These are phyloP conservation scores for Brassica nigra DNA, from an alignment of 345 rosid genomes.

Conservation along the genomic window DNA sequence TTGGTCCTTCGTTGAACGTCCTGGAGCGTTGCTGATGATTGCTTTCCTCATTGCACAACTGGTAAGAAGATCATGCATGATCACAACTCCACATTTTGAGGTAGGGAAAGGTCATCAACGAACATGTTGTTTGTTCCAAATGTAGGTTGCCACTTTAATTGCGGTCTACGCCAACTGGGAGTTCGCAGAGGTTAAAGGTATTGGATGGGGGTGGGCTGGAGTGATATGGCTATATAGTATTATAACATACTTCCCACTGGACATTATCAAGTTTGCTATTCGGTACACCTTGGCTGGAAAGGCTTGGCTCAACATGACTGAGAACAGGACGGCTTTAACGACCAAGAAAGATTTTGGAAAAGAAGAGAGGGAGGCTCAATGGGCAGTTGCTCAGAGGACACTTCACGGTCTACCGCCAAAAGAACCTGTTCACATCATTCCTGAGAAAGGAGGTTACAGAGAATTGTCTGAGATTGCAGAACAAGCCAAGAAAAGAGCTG, in stretches of 20 bases:
- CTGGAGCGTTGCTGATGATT: constrained; percentile 61
- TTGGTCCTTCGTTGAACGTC: constrained; percentile 86
- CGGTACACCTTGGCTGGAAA: constrained; percentile 83
- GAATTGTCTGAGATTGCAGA: constrained; percentile 95
- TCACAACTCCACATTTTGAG: neutral
- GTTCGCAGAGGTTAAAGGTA: constrained; percentile 74
- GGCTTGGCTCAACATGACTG: constrained; percentile 75
- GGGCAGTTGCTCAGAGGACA: constrained; percentile 88
- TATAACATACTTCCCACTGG: constrained; percentile 75
- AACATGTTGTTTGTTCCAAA: neutral
- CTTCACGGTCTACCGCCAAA: constrained; percentile 82
- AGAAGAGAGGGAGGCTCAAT: constrained; percentile 90
- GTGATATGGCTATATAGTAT: constrained; percentile 84
- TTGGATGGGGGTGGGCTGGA: constrained; percentile 99
- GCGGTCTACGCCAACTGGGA: constrained; percentile 90
- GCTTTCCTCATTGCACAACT: constrained; percentile 84
- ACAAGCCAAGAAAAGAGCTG: constrained; percentile 96
- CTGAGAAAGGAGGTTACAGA: constrained; percentile 62
- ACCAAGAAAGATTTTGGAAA: constrained; percentile 82
- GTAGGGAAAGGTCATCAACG: neutral
- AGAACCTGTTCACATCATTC: constrained; percentile 49
- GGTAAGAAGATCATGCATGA: constrained; percentile 51
- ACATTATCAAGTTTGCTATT: constrained; percentile 70
- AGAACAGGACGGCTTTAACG: constrained; percentile 89
- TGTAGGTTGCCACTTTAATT: constrained; percentile 78